Evolutionary conservation across 2,329 filamentous ascomycete species (phyloP).

Genomic region (Dactylellina drechsleri): DNA sequence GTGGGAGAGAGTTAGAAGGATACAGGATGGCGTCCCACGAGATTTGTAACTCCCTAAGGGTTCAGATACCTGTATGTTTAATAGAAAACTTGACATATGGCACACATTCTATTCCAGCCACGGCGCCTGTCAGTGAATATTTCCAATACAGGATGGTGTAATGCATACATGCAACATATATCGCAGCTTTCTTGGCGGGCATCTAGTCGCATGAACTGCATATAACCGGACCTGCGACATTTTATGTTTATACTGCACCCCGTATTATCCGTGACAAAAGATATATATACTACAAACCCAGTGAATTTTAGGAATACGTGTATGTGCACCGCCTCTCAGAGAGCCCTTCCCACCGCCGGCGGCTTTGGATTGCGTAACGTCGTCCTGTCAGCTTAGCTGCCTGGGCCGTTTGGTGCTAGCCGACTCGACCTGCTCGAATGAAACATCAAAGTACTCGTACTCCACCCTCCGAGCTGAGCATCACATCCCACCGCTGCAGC

Average conservation of each 20-base stretch:
- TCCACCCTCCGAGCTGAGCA: neutral
- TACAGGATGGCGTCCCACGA: slow-evolving; percentile 9
- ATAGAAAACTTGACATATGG: no score
- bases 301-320: slow-evolving; percentile 3
- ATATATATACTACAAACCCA: neutral
- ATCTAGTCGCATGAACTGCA: no score
- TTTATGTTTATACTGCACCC: neutral
- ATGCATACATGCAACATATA: no score
- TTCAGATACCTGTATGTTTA: no score
- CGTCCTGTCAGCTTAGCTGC: slow-evolving; percentile 10
- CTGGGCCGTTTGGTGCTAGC: neutral
- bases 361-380: slow-evolving; percentile 30
- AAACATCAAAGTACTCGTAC: no score
- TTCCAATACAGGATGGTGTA: no score
- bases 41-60: slow-evolving; percentile 12
- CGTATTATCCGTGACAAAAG: neutral
- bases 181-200: no score
- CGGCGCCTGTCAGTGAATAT: no score
- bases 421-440: no score
- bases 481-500: slow-evolving; percentile 19
- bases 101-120: no score
- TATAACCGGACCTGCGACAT: neutral
- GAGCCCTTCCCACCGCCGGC: no score
- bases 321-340: slow-evolving; percentile 9
- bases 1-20: slow-evolving; percentile 43